Evolutionary conservation across 2,329 filamentous ascomycete species (phyloP), one percentile per base, ranked within the genome.

Genomic region (Arachnomyces sp.): DNA sequence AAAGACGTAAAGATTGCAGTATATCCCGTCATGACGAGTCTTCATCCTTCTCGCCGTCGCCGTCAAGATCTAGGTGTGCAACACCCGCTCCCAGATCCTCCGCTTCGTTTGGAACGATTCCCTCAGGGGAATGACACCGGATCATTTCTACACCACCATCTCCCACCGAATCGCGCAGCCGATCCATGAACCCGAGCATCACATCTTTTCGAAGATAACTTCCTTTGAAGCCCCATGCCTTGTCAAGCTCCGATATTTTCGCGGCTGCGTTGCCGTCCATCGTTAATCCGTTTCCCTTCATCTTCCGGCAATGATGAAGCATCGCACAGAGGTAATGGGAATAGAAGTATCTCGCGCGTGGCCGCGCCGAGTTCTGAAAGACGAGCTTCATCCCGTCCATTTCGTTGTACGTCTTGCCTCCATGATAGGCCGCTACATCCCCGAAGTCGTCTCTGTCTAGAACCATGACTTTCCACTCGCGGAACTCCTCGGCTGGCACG

Each of bases 131-230:
- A n/a, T n/a, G n/a, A n/a, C n/a, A n/a, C n/a, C n/a, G n/a, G n/a
- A n/a, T n/a, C n/a, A n/a, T n/a, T n/a, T n/a, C n/a, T n/a, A n/a
- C n/a, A n/a, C n/a, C n/a, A n/a, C n/a, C n/a, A n/a, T n/a, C n/a
- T n/a, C n/a, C n/a, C n/a, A n/a, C n/a, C n/a, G n/a, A n/a, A n/a
- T n/a, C n/a, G n/a, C n/a, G n/a, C n/a, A n/a, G n/a, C n/a, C n/a
- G n/a, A n/a, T 39, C 37, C n/a, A 39, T 34, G 20, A 39, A 34
- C n/a, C 29, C 37, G 7, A 34, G 13, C 2, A 39, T 39, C 9
- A 39, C 9, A 28, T 39, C 34, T 17, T 39, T 34, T 2, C 37
- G 37, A 7, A 39, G 37, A 17, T 39, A 39, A 13, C 34, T 39
- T 14, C 37, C 37, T 13, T 39, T 9, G n/a, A 16, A 34, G 13